Conservation (phyloP, 768 basidiomycete genomes). For the Chalciporus piperatus region DNA sequence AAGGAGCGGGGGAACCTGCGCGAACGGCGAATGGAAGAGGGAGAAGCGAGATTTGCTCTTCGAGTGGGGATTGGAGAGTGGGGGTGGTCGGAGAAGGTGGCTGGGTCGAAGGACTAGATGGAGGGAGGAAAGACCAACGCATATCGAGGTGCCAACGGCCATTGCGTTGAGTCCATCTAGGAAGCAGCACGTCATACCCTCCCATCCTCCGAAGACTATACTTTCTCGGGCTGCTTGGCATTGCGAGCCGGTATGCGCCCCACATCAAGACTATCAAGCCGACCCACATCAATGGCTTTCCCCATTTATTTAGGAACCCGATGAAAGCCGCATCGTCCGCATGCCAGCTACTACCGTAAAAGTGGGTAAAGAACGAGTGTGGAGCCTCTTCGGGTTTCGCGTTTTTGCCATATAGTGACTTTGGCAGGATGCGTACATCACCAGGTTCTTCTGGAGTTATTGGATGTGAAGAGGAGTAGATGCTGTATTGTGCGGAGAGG, state of each 20-base stretch:
- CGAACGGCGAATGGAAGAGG: conserved; percentile 62
- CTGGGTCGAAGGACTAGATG: conserved; percentile 38
- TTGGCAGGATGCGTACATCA: conserved; percentile 89
- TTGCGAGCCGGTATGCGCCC: conserved; percentile 56
- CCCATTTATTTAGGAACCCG: conserved; percentile 85
- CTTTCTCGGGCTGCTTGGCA: conserved; percentile 59
- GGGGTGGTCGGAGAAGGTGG: conserved; percentile 47
- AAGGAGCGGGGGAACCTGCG: conserved; percentile 54
- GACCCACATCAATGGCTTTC: conserved; percentile 84
- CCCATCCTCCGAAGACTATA: conserved; percentile 58
- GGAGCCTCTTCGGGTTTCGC: conserved; percentile 79
- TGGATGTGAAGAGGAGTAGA: conserved; percentile 72
- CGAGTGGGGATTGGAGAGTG: conserved; percentile 47
- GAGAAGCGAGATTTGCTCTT: conserved; percentile 50
- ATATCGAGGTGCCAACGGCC: conserved; percentile 76
- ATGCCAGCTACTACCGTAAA: conserved; percentile 98
- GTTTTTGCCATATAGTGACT: conserved; percentile 97
- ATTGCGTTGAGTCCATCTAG: conserved; percentile 67
- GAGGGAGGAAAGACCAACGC: conserved; percentile 49
- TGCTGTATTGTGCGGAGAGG: conserved; percentile 88
- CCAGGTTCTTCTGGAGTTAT: conserved; percentile 50
- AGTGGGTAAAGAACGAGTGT: conserved; percentile 94
- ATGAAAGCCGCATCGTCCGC: conserved; percentile 98
- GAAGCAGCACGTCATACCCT: conserved; percentile 77
- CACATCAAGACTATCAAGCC: conserved; percentile 70